Evolutionary conservation across 805 yeast species (phyloP), one percentile per base, ranked within the genome.

Genomic region (Saccharomycopsis schoenii): DNA sequence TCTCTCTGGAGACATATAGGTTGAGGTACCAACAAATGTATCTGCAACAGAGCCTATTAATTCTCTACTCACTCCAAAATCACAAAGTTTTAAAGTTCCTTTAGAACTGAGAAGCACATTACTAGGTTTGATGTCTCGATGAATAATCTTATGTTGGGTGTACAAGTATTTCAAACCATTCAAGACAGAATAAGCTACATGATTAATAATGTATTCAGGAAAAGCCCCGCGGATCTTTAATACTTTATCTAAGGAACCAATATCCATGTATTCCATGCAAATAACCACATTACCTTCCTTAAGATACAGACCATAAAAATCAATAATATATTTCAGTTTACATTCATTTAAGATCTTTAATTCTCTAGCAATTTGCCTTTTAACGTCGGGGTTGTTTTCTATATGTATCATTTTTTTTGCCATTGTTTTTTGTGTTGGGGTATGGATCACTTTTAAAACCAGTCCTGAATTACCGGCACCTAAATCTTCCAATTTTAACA

Each of bases 1-100:
- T 64, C 99, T 80, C 68, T 94, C 99, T 0, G 99, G 99, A 1
- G 97, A 88, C 96, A 94, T 94, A 71, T 94, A 94, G 0, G 96
- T 90, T 0, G 97, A 90, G 0, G 99, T 94, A 1, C 99, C 99
- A 10, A 94, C 98, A 77, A 94, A 94, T 0, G 99, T 94, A 68
- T 94, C 97, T 0, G 97, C 99, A 62, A 94, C 81, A 0, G 99
- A 94, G 72, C 93, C 91, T 61, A 89, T 88, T 58, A 94, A 78
- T 70, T 91, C 97, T 63, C 97, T 84, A 37, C 92, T 84, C 6
- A 94, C 99, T 24, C 99, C 99, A 75, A 94, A 94, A 73, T 94
- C 99, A 74, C 98, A 92, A 25, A 94, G 78, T 72, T 92, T 94
- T 66, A 94, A 84, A 65, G 86, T 87, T 29, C 99, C 99, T 65